Conservation (phyloP, 306 rosid genomes). For the Sesbania bispinosa region DNA sequence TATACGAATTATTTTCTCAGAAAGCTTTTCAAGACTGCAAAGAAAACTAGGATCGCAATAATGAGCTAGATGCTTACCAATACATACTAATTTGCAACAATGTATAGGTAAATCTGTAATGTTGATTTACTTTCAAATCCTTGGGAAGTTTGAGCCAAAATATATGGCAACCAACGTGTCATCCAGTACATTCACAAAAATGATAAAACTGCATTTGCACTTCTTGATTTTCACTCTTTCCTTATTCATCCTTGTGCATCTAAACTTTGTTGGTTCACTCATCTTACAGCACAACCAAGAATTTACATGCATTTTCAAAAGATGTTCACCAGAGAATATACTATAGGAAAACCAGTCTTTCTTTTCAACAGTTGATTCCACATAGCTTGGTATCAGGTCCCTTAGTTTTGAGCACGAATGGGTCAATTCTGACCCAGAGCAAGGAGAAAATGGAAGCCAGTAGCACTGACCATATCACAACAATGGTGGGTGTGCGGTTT, state of each 20-base stretch:
- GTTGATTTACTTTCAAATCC: constrained; percentile 24
- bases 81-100: constrained; percentile 7
- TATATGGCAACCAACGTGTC: constrained; percentile 26
- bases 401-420: constrained; percentile 79
- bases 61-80: background rate
- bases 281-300: constrained; percentile 39
- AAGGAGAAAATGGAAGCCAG: constrained; percentile 95
- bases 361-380: constrained; percentile 82
- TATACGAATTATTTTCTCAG: no score
- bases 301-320: constrained; percentile 41
- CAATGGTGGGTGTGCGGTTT: constrained; percentile 95
- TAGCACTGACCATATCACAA: constrained; percentile 91
- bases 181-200: constrained; percentile 50
- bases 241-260: constrained; percentile 48
- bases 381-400: constrained; percentile 84
- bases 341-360: constrained; percentile 32
- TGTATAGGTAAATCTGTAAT: constrained; percentile 19
- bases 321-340: constrained; percentile 42
- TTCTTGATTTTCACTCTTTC: constrained; percentile 46
- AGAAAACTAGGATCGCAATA: no score
- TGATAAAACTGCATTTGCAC: constrained; percentile 45
- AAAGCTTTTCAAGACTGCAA: no score
- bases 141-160: constrained; percentile 27
- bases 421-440: constrained; percentile 96
- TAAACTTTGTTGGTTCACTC: constrained; percentile 29